These are phyloP conservation scores for Conticribra guillardii DNA, from an alignment of 108 stramenopile genomes.

Conservation along the genomic window DNA sequence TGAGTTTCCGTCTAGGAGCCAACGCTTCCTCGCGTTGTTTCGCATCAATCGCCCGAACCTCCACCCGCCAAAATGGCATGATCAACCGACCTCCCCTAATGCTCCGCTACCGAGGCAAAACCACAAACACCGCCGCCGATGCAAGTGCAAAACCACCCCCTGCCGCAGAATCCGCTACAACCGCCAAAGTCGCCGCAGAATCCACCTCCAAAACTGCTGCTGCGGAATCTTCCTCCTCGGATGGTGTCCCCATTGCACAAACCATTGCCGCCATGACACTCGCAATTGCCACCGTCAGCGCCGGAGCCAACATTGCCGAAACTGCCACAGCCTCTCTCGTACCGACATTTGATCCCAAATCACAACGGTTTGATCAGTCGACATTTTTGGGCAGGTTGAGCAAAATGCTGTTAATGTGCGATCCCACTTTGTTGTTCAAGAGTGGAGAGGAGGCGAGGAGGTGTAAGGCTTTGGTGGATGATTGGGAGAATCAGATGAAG, in stretches of 20 bases:
- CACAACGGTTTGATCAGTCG: constrained; percentile 62
- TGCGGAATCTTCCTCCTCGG: constrained; percentile 7
- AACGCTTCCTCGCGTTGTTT: background rate
- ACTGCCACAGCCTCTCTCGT: constrained; percentile 52
- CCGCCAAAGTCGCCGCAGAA: constrained; percentile 4
- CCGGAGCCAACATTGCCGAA: constrained; percentile 54
- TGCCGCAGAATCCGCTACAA: background rate
- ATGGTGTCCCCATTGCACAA: constrained; percentile 28
- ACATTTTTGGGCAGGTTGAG: constrained; percentile 67
- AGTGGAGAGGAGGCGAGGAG: constrained; percentile 51
- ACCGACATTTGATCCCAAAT: constrained; percentile 58
- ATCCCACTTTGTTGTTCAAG: constrained; percentile 67
- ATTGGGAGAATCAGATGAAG: constrained; percentile 26
- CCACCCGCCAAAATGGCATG: background rate
- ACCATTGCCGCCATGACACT: constrained; percentile 58
- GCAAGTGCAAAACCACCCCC: constrained; percentile 5
- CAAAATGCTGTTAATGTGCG: constrained; percentile 78
- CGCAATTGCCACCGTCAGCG: constrained; percentile 58
- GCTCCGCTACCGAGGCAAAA: constrained; percentile 19
- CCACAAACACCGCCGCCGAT: constrained; percentile 8
- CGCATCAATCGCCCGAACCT: background rate
- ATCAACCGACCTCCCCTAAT: constrained; percentile 3
- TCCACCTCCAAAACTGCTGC: constrained; percentile 3
- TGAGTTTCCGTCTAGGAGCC: background rate
- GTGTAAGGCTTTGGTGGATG: constrained; percentile 49